Percentiles rank a stretch among this genome's conserved stretches.
phyloP scores from a whole-genome alignment of 495 filamentous ascomycete genomes.

The Daldinia vernicosa region DNA sequence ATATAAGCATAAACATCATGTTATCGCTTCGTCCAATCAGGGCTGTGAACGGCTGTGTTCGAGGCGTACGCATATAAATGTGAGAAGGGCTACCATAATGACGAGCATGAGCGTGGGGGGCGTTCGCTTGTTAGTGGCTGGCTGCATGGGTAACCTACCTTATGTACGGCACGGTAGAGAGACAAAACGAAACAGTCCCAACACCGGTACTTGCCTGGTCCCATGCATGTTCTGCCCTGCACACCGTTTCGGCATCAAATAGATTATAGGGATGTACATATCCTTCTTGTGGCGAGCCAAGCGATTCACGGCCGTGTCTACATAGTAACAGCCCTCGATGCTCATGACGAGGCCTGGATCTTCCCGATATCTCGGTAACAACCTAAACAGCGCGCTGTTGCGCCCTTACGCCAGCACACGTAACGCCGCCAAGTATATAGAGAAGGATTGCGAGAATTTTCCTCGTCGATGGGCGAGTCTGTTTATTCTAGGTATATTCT shows the following conservation, averaged over 20 bases:
- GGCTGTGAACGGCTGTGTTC: not conserved
- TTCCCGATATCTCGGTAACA: not conserved
- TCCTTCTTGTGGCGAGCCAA: not conserved
- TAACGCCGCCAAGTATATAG: not conserved
- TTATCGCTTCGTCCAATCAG: constrained; percentile 9
- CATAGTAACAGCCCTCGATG: not conserved
- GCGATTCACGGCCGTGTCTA: not conserved
- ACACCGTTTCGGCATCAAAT: not conserved
- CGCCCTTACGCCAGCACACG: not conserved
- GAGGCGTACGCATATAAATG: not conserved
- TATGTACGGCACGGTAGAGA: not conserved
- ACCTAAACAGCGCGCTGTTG: not conserved
- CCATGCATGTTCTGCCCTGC: not conserved
- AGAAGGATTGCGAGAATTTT: not conserved
- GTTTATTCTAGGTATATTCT: not conserved
- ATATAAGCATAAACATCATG: not conserved
- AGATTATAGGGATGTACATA: not conserved
- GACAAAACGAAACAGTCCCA: not conserved
- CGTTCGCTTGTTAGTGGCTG: not conserved
- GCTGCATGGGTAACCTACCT: not conserved
- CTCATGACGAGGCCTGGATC: not conserved
- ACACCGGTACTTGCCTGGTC: constrained; percentile 3
- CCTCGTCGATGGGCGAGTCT: not conserved
- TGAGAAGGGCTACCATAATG: not conserved
- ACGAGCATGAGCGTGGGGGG: constrained; percentile 4